Percentiles rank a stretch among this genome's conserved stretches.
phyloP scores from a whole-genome alignment of 768 basidiomycete species.

The Cubamyces lactineus region DNA sequence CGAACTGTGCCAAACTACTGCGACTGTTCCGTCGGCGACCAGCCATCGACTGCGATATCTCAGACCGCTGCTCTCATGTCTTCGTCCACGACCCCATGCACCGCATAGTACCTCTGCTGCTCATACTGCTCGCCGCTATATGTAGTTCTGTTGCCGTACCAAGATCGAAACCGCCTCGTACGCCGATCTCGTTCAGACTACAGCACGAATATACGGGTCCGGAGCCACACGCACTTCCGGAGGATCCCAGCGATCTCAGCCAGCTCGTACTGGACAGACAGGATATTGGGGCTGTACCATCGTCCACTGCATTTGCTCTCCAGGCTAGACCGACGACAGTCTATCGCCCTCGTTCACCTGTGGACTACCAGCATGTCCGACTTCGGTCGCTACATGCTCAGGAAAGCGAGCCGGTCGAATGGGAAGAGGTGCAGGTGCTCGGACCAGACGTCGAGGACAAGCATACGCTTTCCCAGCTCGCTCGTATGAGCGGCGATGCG shows the following conservation, averaged over 20 bases:
- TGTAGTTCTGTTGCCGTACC: neutral
- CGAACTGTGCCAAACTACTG: conserved; percentile 1
- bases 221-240: neutral
- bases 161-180: neutral
- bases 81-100: conserved; percentile 11
- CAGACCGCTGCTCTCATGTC: conserved; percentile 6
- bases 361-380: conserved; percentile 55
- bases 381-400: conserved; percentile 49
- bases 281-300: neutral
- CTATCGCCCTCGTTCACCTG: conserved; percentile 59
- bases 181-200: conserved; percentile 16
- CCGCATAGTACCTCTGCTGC: conserved; percentile 5
- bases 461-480: conserved; percentile 81
- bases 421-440: conserved; percentile 67
- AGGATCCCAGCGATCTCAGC: conserved; percentile 2
- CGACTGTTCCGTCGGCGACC: neutral
- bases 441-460: conserved; percentile 81
- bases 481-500: conserved; percentile 87
- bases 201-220: conserved; percentile 18
- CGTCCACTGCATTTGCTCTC: conserved; percentile 33
- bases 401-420: conserved; percentile 59
- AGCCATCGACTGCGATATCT: neutral
- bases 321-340: conserved; percentile 58
- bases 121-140: neutral
- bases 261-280: conserved; percentile 18